Conservation (phyloP, 2,329 filamentous ascomycete species). For the Trichoderma sp. region DNA sequence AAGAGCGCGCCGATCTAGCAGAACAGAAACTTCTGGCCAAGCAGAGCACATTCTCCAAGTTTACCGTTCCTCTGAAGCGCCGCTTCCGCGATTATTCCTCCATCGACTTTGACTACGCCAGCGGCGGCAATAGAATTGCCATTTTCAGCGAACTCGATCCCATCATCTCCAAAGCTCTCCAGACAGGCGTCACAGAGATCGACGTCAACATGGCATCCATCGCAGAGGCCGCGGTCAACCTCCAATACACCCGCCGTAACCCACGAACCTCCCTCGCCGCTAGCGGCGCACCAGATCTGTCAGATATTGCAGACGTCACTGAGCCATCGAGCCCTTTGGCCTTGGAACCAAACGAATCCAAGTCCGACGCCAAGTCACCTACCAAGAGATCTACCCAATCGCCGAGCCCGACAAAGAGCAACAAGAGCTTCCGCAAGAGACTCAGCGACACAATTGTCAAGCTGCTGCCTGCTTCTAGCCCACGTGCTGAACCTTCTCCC, state of each 20-base stretch:
- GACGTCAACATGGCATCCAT: constrained; percentile 37
- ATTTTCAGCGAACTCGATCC: constrained; percentile 36
- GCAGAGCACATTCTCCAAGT: constrained; percentile 9
- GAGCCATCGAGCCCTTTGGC: constrained; percentile 38
- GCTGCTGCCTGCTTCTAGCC: constrained; percentile 36
- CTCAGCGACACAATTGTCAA: constrained; percentile 39
- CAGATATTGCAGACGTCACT: constrained; percentile 37
- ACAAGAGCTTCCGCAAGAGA: constrained; percentile 34
- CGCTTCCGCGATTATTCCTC: constrained; percentile 30
- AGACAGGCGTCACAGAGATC: constrained; percentile 33
- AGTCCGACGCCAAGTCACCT: constrained; percentile 39
- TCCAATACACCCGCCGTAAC: constrained; percentile 33
- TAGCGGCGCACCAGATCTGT: constrained; percentile 35
- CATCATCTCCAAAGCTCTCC: constrained; percentile 35
- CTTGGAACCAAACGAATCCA: constrained; percentile 32
- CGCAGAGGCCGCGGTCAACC: constrained; percentile 32
- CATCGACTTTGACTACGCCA: constrained; percentile 28
- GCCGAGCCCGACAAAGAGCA: constrained; percentile 36
- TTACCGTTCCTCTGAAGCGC: constrained; percentile 39
- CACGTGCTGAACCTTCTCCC: constrained; percentile 38
- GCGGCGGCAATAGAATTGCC: constrained; percentile 36
- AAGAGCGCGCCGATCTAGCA: constrained; percentile 14
- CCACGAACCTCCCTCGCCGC: constrained; percentile 35
- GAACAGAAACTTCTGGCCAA: constrained; percentile 16
- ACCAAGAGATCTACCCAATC: constrained; percentile 38